A percentile compares a stretch with the other conserved stretches of the same genome.
These are phyloP conservation scores for Suhomyces sp. DNA, from an alignment of 805 yeast species.

Conservation along the genomic window DNA sequence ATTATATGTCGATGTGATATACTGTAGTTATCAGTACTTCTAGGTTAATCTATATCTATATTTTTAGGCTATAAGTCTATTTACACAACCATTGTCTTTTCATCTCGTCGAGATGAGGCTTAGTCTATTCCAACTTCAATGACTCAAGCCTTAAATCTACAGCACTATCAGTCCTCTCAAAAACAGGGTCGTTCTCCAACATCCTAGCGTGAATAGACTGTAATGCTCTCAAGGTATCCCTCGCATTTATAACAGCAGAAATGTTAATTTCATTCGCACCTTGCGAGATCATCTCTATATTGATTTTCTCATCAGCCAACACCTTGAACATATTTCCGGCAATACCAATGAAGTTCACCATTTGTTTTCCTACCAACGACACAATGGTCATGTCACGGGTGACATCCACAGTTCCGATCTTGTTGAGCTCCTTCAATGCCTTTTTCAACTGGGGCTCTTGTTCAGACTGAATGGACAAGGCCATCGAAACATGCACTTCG, in stretches of 20 bases:
- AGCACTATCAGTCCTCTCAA: slow-evolving; percentile 21
- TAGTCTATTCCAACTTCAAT: slow-evolving; percentile 12
- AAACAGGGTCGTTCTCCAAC: slow-evolving; percentile 44
- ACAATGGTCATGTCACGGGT: slow-evolving; percentile 86
- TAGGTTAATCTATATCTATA: background rate
- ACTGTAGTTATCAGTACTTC: no score
- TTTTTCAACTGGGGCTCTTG: slow-evolving; percentile 61
- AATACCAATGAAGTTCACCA: slow-evolving; percentile 94
- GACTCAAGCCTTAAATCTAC: slow-evolving; percentile 32
- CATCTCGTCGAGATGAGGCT: background rate
- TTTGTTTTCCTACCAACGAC: slow-evolving; percentile 92
- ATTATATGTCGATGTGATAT: no score
- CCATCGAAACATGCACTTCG: slow-evolving; percentile 98
- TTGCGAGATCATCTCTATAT: slow-evolving; percentile 97
- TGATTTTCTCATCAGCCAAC: slow-evolving; percentile 84
- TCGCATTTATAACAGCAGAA: slow-evolving; percentile 86
- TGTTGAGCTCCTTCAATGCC: slow-evolving; percentile 75
- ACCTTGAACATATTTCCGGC: slow-evolving; percentile 97
- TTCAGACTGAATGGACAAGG: slow-evolving; percentile 70
- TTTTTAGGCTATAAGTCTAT: background rate
- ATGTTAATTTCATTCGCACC: slow-evolving; percentile 98
- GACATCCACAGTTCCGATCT: slow-evolving; percentile 85
- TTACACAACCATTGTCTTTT: background rate
- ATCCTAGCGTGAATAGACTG: slow-evolving; percentile 78
- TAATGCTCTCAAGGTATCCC: slow-evolving; percentile 80